Evolutionary conservation across 202 grass and related monocot genomes (phyloP).

Genomic region (Panicum hallii): DNA sequence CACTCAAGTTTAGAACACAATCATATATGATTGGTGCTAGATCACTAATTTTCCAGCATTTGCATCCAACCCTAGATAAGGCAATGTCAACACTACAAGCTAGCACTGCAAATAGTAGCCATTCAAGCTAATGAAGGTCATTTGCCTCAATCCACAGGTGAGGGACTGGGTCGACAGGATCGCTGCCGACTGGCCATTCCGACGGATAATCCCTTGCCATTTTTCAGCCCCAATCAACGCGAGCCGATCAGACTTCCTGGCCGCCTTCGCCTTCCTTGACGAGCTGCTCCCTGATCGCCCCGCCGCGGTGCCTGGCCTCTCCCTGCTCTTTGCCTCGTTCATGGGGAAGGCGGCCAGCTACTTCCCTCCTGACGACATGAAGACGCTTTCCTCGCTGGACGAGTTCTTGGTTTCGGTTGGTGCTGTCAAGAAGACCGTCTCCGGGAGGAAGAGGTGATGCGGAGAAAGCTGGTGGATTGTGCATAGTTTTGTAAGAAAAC

Average conservation of each 20-base stretch:
- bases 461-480: background rate
- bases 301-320: slow-evolving; percentile 42
- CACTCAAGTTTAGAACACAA: too few relatives aligned
- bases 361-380: slow-evolving; percentile 93
- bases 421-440: slow-evolving; percentile 84
- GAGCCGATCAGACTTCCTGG: slow-evolving; percentile 73
- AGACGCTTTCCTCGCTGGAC: slow-evolving; percentile 94
- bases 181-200: slow-evolving; percentile 64
- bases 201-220: slow-evolving; percentile 72
- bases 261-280: slow-evolving; percentile 84
- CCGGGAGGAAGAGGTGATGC: slow-evolving; percentile 70
- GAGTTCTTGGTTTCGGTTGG: slow-evolving; percentile 90
- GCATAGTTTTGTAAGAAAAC: slow-evolving; percentile 44
- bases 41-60: background rate
- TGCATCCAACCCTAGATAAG: background rate
- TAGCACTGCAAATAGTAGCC: background rate
- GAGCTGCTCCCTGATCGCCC: slow-evolving; percentile 71
- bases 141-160: slow-evolving; percentile 52
- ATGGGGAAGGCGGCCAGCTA: slow-evolving; percentile 82
- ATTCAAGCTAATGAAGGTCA: background rate
- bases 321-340: slow-evolving; percentile 69
- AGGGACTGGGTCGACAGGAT: slow-evolving; percentile 86
- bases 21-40: too few relatives aligned
- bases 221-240: slow-evolving; percentile 72
- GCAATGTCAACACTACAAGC: background rate